A percentile compares a stretch with the other conserved stretches of the same genome.
These are phyloP conservation scores for Rhododendron mucronatum DNA, from an alignment of 148 eudicot species.

Conservation along the genomic window DNA sequence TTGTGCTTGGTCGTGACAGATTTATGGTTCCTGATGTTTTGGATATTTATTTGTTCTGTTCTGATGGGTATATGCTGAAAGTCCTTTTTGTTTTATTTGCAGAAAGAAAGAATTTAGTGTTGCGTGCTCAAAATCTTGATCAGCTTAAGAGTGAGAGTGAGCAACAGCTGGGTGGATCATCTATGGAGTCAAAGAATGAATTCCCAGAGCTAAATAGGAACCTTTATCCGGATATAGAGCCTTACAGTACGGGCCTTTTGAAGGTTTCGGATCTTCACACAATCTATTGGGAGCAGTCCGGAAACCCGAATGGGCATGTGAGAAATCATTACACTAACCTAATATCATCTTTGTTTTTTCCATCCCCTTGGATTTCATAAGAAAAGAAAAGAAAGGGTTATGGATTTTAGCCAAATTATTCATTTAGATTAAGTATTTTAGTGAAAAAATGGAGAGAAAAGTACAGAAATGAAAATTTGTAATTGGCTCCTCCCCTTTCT, in stretches of 20 bases:
- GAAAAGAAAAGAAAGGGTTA: no score
- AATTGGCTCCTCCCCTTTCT: no score
- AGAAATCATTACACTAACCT: constrained; percentile 20
- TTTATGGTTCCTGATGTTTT: neutral
- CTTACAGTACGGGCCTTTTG: constrained; percentile 64
- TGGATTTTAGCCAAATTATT: no score
- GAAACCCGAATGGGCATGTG: constrained; percentile 91
- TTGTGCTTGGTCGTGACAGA: neutral
- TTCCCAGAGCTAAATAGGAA: constrained; percentile 34
- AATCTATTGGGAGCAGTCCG: constrained; percentile 93
- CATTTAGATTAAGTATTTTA: no score
- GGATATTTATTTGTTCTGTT: neutral
- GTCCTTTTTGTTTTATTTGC: constrained; percentile 14
- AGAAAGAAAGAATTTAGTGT: constrained; percentile 41
- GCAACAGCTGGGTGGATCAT: constrained; percentile 22
- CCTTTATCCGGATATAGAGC: constrained; percentile 71
- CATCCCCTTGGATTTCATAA: neutral
- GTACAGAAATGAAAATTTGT: no score
- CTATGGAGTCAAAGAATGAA: constrained; percentile 48
- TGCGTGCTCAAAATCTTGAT: constrained; percentile 27
- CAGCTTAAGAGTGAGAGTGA: constrained; percentile 32
- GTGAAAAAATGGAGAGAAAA: no score
- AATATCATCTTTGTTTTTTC: neutral
- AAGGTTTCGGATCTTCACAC: constrained; percentile 89
- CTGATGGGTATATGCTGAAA: neutral